phyloP scores from a whole-genome alignment of 2,329 filamentous ascomycete genomes.

The Polytolypa hystricis region DNA sequence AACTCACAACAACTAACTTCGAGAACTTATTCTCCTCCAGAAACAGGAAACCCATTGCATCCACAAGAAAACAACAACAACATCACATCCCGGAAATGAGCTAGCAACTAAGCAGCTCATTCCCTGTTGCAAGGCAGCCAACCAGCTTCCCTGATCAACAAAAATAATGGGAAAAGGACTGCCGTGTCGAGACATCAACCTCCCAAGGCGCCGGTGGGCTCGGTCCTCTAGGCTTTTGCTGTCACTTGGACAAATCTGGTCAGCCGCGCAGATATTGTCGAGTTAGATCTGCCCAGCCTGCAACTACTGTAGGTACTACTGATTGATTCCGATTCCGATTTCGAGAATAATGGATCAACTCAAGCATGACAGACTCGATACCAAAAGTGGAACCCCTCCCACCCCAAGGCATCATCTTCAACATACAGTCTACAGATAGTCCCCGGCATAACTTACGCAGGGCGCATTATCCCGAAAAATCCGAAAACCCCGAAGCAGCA shows the following conservation, averaged over 20 bases:
- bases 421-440: no score
- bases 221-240: background rate
- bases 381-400: no score
- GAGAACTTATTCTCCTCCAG: no score
- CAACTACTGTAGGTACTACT: background rate
- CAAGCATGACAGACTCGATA: no score
- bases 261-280: background rate
- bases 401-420: no score
- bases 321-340: no score
- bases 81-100: background rate
- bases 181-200: background rate
- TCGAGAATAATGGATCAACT: no score
- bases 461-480: no score
- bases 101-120: background rate
- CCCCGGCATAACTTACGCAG: no score
- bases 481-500: no score
- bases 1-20: background rate
- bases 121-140: slow-evolving; percentile 1
- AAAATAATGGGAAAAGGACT: background rate
- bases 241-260: background rate
- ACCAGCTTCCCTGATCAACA: background rate
- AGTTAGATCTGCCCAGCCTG: background rate
- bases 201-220: background rate
- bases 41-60: no score
- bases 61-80: no score